Conservation (phyloP, 805 yeast genomes). For the Ogataea polymorpha region DNA sequence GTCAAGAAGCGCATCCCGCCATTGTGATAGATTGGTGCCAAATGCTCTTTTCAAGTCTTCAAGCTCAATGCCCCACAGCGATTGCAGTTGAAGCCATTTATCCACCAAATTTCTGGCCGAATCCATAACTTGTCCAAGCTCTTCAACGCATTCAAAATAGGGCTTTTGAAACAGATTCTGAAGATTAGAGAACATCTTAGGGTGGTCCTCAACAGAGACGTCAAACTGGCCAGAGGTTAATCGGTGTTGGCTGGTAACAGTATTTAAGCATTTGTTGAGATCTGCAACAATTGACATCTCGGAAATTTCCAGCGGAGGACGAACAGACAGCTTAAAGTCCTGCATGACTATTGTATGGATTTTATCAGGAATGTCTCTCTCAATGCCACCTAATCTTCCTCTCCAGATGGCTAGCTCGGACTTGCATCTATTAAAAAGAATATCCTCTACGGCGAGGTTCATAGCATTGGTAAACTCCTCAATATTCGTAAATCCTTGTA, state of each 20-base stretch:
- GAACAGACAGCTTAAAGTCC: conserved; percentile 35
- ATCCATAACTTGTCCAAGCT: conserved; percentile 33
- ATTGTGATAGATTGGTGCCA: conserved; percentile 35
- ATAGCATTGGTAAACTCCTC: conserved; percentile 31
- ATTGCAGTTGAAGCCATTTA: conserved; percentile 55
- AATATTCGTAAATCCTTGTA: conserved; percentile 38
- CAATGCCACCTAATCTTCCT: conserved; percentile 17
- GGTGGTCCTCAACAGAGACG: conserved; percentile 2
- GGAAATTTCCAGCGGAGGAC: conserved; percentile 40
- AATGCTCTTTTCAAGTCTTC: conserved; percentile 38
- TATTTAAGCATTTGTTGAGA: conserved; percentile 24
- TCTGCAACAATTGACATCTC: conserved; percentile 30
- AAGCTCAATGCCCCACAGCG: conserved; percentile 55
- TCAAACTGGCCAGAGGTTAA: conserved; percentile 26
- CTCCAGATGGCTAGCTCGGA: conserved; percentile 14
- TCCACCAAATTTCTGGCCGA: conserved; percentile 37
- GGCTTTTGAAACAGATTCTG: conserved; percentile 7
- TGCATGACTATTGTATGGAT: conserved; percentile 39
- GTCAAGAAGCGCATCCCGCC: conserved; percentile 49
- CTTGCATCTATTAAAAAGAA: conserved; percentile 31
- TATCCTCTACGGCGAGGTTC: conserved; percentile 31
- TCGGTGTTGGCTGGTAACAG: conserved; percentile 27
- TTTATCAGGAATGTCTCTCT: conserved; percentile 36
- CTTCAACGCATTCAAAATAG: conserved; percentile 21
- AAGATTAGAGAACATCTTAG: conserved; percentile 1